Percentiles rank a stretch among this genome's conserved stretches.
Evolutionary conservation across 345 rosid species (phyloP).

Genomic region (Linum usitatissimum): DNA sequence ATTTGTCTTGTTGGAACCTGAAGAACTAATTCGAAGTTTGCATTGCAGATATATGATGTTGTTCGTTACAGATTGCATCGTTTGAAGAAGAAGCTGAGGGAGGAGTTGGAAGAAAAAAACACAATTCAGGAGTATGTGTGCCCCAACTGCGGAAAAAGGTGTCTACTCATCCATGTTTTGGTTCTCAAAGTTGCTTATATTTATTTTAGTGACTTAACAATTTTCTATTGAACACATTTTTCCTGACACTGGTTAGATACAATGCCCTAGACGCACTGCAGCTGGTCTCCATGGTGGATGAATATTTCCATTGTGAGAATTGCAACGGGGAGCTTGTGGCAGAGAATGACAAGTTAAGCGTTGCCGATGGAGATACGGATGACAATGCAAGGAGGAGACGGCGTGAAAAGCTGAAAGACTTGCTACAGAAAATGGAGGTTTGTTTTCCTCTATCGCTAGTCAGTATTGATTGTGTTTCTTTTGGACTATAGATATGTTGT

Average conservation of each 20-base stretch:
- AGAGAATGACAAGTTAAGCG: conserved; percentile 75
- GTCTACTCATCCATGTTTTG: conserved; percentile 12
- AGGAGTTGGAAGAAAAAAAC: conserved; percentile 76
- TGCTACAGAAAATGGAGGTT: conserved; percentile 81
- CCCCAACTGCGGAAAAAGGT: conserved; percentile 82
- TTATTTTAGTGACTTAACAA: neutral
- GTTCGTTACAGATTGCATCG: conserved; percentile 64
- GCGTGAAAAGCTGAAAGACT: conserved; percentile 61
- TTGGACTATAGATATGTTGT: neutral
- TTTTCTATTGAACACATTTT: conserved; percentile 1
- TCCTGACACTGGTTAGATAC: conserved; percentile 40
- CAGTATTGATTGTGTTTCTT: neutral
- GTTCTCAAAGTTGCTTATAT: no score
- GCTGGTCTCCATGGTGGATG: conserved; percentile 56
- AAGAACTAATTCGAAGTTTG: conserved; percentile 16
- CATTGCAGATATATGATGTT: conserved; percentile 66
- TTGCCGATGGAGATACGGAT: conserved; percentile 86
- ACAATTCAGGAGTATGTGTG: conserved; percentile 85
- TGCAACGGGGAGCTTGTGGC: conserved; percentile 87
- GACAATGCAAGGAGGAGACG: conserved; percentile 77
- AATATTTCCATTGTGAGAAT: conserved; percentile 74
- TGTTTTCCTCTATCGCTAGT: conserved; percentile 1
- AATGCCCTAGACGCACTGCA: conserved; percentile 74
- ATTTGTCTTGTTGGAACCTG: conserved; percentile 6
- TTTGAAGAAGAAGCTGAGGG: conserved; percentile 67